These are phyloP conservation scores for Cercospora zeina DNA, from an alignment of 2,329 filamentous ascomycete species.

Conservation along the genomic window DNA sequence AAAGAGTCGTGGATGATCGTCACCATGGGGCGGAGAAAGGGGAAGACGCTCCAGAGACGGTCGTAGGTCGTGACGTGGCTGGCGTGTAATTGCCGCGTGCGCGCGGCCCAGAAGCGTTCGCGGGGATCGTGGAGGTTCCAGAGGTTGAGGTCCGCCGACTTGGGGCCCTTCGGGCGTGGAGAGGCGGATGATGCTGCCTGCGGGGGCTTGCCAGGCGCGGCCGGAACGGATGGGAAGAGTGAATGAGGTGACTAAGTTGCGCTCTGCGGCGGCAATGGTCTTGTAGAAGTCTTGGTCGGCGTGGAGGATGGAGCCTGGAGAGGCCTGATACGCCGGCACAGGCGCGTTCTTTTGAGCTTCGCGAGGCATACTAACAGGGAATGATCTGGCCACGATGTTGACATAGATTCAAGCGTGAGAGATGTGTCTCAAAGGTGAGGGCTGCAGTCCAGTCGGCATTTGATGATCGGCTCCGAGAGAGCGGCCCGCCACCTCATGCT, in stretches of 20 bases:
- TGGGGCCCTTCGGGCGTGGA: constrained; percentile 69
- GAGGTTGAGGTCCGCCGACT: constrained; percentile 80
- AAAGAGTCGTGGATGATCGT: constrained; percentile 70
- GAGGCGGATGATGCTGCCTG: constrained; percentile 68
- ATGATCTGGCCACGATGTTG: not conserved
- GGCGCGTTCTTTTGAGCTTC: constrained; percentile 25
- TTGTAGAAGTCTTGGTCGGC: constrained; percentile 36
- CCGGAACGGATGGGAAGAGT: constrained; percentile 72
- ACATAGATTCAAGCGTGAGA: not conserved
- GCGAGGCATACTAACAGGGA: not conserved
- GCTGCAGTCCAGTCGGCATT: not conserved
- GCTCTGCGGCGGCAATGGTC: constrained; percentile 29
- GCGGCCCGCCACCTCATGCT: constrained; percentile 4
- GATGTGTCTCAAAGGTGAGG: not conserved
- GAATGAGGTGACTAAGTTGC: constrained; percentile 33
- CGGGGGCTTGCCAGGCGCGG: constrained; percentile 68
- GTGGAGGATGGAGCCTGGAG: constrained; percentile 36
- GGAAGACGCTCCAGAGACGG: constrained; percentile 74
- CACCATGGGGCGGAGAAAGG: constrained; percentile 72
- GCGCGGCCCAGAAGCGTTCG: constrained; percentile 78
- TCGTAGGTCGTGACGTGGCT: constrained; percentile 67
- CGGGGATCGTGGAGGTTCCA: constrained; percentile 76
- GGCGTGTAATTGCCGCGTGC: constrained; percentile 75
- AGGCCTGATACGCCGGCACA: constrained; percentile 39
- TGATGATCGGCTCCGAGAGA: constrained; percentile 1